A percentile compares a stretch with the other conserved stretches of the same genome.
These are phyloP conservation scores for Biancaea sappan DNA, from an alignment of 306 rosid genomes.

Conservation along the genomic window DNA sequence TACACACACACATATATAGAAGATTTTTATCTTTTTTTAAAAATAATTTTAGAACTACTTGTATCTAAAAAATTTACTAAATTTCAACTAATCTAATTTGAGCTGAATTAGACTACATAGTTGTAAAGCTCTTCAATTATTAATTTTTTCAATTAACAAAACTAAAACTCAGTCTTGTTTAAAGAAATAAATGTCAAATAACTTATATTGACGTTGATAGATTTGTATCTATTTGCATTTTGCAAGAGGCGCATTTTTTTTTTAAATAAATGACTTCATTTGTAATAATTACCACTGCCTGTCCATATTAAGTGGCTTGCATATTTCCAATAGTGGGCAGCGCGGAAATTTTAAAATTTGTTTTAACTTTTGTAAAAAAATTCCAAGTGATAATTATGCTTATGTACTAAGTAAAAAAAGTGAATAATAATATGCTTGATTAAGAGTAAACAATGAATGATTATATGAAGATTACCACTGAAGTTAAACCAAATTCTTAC, in stretches of 20 bases:
- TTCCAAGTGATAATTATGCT: conserved; percentile 45
- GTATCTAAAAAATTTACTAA: no score
- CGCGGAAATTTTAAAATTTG: conserved; percentile 21
- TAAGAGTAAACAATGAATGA: conserved; percentile 35
- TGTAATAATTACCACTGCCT: conserved; percentile 44
- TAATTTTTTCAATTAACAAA: no score
- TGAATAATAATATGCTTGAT: conserved; percentile 36
- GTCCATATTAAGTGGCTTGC: conserved; percentile 42
- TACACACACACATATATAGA: no score
- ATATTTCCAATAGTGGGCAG: conserved; percentile 30
- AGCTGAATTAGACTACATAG: no score
- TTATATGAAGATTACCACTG: conserved; percentile 44
- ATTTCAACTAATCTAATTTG: no score
- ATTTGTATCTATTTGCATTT: conserved; percentile 21
- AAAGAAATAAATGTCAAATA: no score
- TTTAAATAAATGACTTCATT: conserved; percentile 28
- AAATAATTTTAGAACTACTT: no score
- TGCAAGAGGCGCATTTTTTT: neutral
- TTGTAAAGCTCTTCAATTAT: no score
- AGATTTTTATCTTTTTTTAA: no score
- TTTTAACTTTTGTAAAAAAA: conserved; percentile 22
- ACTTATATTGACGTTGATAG: no score
- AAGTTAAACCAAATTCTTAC: conserved; percentile 39
- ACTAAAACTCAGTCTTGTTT: no score
- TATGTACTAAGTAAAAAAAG: conserved; percentile 37